Evolutionary conservation across 129 eudicot species (phyloP).

Genomic region (Flaveria robusta): DNA sequence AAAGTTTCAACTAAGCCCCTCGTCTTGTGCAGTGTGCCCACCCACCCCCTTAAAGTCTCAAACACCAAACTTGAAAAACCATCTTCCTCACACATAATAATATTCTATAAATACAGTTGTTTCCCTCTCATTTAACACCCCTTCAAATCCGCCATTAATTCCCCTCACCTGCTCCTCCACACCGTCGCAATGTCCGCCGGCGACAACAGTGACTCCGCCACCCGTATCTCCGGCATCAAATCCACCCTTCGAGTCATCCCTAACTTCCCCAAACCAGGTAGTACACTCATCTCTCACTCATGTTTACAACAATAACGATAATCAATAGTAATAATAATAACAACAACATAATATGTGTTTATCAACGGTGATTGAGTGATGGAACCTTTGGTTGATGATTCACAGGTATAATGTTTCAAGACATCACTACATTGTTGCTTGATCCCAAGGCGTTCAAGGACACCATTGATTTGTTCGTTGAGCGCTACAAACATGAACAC

Average conservation of each 20-base stretch:
- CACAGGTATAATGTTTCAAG: slow-evolving; percentile 92
- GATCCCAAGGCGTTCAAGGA: slow-evolving; percentile 84
- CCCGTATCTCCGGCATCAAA: slow-evolving; percentile 56
- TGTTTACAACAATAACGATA: no score
- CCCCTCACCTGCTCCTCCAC: no score
- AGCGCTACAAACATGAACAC: slow-evolving; percentile 62
- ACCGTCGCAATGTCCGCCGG: slow-evolving; percentile 31
- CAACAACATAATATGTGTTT: no score
- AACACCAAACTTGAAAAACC: slow-evolving; percentile 19
- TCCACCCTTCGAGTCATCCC: slow-evolving; percentile 83
- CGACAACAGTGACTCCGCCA: slow-evolving; percentile 27
- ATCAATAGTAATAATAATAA: no score
- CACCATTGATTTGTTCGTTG: slow-evolving; percentile 83
- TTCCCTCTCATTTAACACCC: slow-evolving; percentile 35
- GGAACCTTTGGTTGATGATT: slow-evolving; percentile 11
- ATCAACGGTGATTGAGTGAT: not conserved
- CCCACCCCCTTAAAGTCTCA: slow-evolving; percentile 7
- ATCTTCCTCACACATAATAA: slow-evolving; percentile 12
- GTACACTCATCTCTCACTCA: no score
- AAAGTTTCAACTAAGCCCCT: slow-evolving; percentile 23
- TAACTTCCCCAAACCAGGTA: slow-evolving; percentile 92
- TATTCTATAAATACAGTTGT: slow-evolving; percentile 36
- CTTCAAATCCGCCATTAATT: slow-evolving; percentile 26
- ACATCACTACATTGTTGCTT: slow-evolving; percentile 76
- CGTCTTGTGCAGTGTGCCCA: slow-evolving; percentile 41